Evolutionary conservation across 139 green algal species (phyloP), one percentile per base, ranked within the genome.

Genomic region (Raphidocelis subcapitata): DNA sequence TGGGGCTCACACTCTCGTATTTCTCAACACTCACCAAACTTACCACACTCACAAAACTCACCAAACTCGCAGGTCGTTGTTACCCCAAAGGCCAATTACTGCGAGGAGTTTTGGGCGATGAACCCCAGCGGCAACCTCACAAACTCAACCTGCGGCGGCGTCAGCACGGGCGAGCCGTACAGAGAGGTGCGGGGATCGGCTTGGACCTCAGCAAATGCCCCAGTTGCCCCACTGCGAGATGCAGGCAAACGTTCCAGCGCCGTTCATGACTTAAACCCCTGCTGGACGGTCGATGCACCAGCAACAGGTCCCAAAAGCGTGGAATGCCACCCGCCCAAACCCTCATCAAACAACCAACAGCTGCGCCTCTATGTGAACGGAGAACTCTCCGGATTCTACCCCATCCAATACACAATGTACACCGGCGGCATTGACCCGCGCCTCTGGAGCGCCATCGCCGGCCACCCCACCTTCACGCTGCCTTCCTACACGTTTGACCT

Each of bases 341-440:
- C n/a, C n/a, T n/a, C n/a, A n/a, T n/a, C n/a, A n/a, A n/a, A n/a
- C n/a, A n/a, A n/a, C n/a, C 15, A 44, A n/a, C 51, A 73, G 67
- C 49, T 73, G 23, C 35, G 67, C 18, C 54, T 72, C 18, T 55
- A 78, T 44, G 49, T 78, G 1, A 24, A 78, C 33, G 72, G 62
- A 0, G 44, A 78, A 18, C 36, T 78, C 21, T 62, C 72, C 8
- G 72, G 72, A 14, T 72, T 78, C 62, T 60, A 33, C 29, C 72
- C 72, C 24, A 63, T 78, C 2, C 72, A 63, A 36, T 78, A 78
- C 51, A 72, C 72, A 5, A 72, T 72, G 52, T 78, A 78, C 51
- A 78, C 72, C 32, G 59, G 16, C 1, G 59, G 59, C 59, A 10
- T 46, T 10, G 36, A 33, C 31, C 59, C 59, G 12, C 16, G 35